These are phyloP conservation scores for Trichothecium roseum DNA, from an alignment of 2,329 filamentous ascomycete genomes.

Conservation along the genomic window DNA sequence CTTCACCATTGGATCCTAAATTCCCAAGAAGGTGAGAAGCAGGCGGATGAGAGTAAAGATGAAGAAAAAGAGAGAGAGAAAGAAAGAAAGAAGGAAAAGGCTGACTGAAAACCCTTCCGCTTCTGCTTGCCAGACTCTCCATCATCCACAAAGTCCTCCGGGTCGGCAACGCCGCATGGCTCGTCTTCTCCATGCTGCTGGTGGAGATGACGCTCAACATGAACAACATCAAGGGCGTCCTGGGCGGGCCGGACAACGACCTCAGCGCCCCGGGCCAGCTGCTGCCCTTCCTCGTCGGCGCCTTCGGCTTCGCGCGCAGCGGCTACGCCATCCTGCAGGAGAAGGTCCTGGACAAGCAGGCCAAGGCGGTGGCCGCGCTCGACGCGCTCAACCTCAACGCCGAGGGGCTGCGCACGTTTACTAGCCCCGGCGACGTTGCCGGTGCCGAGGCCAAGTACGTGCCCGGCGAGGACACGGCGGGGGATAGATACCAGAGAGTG, in stretches of 20 bases:
- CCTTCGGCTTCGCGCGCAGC: conserved; percentile 10
- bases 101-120: no score
- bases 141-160: conserved; percentile 12
- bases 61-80: no score
- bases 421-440: no score
- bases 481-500: no score
- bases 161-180: conserved; percentile 13
- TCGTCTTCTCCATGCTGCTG: conserved; percentile 13
- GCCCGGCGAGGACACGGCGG: conserved; percentile 34
- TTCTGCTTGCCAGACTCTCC: conserved; percentile 9
- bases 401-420: conserved; percentile 53
- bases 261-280: conserved; percentile 1
- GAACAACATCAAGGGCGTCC: conserved; percentile 13
- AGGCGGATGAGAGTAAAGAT: no score
- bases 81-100: no score
- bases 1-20: no score
- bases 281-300: conserved; percentile 8
- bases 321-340: conserved; percentile 9
- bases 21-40: no score
- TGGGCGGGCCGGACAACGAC: conserved; percentile 9
- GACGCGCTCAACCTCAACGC: conserved; percentile 26
- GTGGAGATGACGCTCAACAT: conserved; percentile 16
- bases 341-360: background rate
- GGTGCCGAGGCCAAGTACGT: conserved; percentile 35
- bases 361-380: background rate